Base-by-base conservation (phyloP, 768 basidiomycete species). In the Suillus bovinus region DNA sequence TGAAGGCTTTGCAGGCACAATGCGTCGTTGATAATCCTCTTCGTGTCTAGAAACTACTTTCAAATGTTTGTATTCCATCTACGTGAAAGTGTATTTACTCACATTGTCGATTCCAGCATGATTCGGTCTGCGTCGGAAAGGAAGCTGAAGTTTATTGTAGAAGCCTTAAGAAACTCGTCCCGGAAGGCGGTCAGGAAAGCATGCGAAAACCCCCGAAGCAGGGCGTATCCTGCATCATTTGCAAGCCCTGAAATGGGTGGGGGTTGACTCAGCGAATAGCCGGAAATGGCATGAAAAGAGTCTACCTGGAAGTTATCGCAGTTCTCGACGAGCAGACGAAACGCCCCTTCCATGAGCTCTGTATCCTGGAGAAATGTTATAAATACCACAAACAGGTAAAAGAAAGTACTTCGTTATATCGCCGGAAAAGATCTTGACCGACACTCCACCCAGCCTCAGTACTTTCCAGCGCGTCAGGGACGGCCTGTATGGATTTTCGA, bases 261-360 rank as follows among this genome's bases (percentile, higher is more conserved):
- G 29, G 3, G 10, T 3, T 41, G n/a, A 42, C 60, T 66, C 29
- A 64, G 33, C 42, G 34, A 0, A 53, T 52, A 47, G 39, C 41
- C 16, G n/a, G n/a, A 38, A 60, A 22, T 5, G 24, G 4, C 47
- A 17, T 17, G 38, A 39, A 39, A 38, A 39, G 38, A 16, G 16
- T 55, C 59, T 65, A 89, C 91, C 84, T 92, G 91, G 16, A 88
- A 78, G 58, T 82, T 81, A 70, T 92, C 83, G 69, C 88, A 90
- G 65, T 91, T 90, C 70, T 94, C 91, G 6, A 90, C 80, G 60
- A 89, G 82, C 20, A 81, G 75, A 20, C 91, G 82, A 57, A 93
- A 77, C 14, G 85, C 79, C 7, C 82, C 85, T 47, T 93, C 90
- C 84, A 90, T 86, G 56, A 92, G 68, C 56, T 81, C 82, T 22